Evolutionary conservation across 768 basidiomycete species (phyloP), one percentile per base, ranked within the genome.

Genomic region (Suillus cothurnatus): DNA sequence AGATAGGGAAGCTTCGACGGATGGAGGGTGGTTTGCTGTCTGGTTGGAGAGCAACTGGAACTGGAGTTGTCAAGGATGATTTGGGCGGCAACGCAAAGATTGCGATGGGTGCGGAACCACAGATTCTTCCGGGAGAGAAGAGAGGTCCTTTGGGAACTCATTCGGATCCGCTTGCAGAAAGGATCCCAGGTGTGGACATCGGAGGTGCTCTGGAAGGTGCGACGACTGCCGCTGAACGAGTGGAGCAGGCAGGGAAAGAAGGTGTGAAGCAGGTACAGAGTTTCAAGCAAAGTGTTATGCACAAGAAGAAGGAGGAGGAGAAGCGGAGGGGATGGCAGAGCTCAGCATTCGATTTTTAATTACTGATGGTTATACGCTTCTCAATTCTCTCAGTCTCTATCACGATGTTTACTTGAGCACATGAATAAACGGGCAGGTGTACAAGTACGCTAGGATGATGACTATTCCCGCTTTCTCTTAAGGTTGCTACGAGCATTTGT

Each of bases 21-120:
- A 67, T 66, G 50, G 76, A 73, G 55, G 70, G 73, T 60, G 80
- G 71, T 0, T 47, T 81, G 31, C 74, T 81, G 65, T 71, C 77
- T 2, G 85, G 81, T 0, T 83, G 83, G 82, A 76, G 71, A 31
- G 84, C 85, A 4, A 91, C 90, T 0, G 85, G 90, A 0, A 88
- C 87, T 0, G 91, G 91, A 0, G 66, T 92, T 8, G 77, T 92
- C 58, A 81, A 86, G 50, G 83, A 87, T 69, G 85, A 84, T 43
- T 65, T 67, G 0, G 64, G 66, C 19, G 74, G 71, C 3, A 73
- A 75, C 45, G 77, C 72, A 19, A 71, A 71, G 58, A 84, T 92
- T 57, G 91, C 90, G 0, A 77, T 92, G 78, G 91, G 91, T 2
- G 88, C 84, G 7, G 89, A 90, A 74, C 91, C 91, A 41, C 91